A percentile compares a stretch with the other conserved stretches of the same genome.
Conservation (phyloP, 495 filamentous ascomycete species). For the Hypomontagnella submonticulosa region DNA sequence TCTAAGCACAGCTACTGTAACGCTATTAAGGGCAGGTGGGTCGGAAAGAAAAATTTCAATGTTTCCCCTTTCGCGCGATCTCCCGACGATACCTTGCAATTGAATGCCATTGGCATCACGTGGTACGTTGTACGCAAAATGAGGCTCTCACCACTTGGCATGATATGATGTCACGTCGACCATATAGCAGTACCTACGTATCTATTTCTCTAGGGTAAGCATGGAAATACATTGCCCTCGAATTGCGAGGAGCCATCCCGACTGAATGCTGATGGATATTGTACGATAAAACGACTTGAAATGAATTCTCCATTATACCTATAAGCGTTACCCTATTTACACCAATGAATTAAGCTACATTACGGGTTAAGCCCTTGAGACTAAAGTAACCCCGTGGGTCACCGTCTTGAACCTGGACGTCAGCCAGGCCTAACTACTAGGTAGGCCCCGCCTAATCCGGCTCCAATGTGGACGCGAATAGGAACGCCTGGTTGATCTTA, state of each 20-base stretch:
- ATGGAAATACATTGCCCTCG: background rate
- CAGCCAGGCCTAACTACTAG: background rate
- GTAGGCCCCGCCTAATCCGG: background rate
- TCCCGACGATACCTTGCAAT: background rate
- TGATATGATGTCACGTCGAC: slow-evolving; percentile 9
- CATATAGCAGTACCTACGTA: background rate
- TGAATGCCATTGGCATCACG: slow-evolving; percentile 18
- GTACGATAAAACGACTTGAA: no score
- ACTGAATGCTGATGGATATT: background rate
- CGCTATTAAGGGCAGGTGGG: slow-evolving; percentile 24
- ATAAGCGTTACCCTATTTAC: background rate
- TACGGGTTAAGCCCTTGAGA: background rate
- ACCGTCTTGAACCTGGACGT: slow-evolving; percentile 2
- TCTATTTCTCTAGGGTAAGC: background rate
- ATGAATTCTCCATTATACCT: background rate
- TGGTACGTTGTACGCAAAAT: slow-evolving; percentile 4
- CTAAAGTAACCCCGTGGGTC: slow-evolving; percentile 35
- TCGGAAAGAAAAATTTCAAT: slow-evolving; percentile 17
- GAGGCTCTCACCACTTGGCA: slow-evolving; percentile 23
- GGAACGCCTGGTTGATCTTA: background rate
- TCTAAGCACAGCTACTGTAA: slow-evolving; percentile 24
- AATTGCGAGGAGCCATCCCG: background rate
- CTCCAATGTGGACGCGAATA: background rate
- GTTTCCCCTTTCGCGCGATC: slow-evolving; percentile 18
- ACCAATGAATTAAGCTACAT: background rate